Evolutionary conservation across 2,329 filamentous ascomycete genomes (phyloP), one percentile per base, ranked within the genome.

Genomic region (Monosporascus cannonballus): DNA sequence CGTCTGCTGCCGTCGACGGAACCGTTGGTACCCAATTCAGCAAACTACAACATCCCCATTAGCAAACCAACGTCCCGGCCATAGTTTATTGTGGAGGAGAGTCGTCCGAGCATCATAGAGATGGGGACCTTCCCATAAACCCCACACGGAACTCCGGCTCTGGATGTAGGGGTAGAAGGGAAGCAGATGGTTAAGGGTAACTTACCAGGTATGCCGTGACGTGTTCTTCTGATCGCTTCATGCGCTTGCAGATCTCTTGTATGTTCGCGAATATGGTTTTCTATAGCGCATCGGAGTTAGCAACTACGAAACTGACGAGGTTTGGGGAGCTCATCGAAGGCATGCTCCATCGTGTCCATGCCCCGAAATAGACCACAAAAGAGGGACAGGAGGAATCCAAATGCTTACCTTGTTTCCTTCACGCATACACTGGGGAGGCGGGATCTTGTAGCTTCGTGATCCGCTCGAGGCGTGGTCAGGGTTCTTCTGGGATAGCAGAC

Each of bases 211-310:
- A 97, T 65, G 93, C 87, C 50, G 91, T 97, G 61, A 99, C 89
- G 77, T 96, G 94, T 76, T 99, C 94, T 69, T 97, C 93, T 59
- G 89, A 92, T 72, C 94, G 85, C 86, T 99, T 99, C 92, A 99
- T 97, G 66, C 93, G 86, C 83, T 96, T 96, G 83, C 91, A 96
- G 67, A 99, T 97, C 71, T 99, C 94, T 71, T 90, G 85, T 69
- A 99, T 94, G 79, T 99, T 99, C 79, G 93, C 94, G 68, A 99
- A 99, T 68, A 99, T 96, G 58, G 94, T 99, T 86, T 96, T 96
- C 84, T 46, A 27, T 46, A 25, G 17, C 5, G n/a, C 24, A 46
- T 46, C n/a, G 14, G 7, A 17, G n/a, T 25, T 27, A 27, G 24
- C 24, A 27, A 18, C n/a, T 14, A 15, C 20, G 24, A 15, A 24